Conservation (phyloP, 345 rosid species). For the Gossypium stocksii region DNA sequence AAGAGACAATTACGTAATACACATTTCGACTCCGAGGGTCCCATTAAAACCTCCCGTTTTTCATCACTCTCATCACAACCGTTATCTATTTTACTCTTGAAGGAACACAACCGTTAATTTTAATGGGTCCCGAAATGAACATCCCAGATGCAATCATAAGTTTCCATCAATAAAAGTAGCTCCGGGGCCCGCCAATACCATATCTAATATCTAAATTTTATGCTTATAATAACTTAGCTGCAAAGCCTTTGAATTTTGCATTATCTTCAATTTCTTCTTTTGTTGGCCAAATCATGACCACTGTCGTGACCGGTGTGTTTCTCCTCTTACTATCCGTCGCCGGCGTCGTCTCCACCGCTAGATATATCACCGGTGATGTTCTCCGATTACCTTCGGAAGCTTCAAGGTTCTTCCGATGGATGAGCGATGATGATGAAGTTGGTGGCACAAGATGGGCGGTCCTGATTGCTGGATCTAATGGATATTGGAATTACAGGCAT, state of each 20-base stretch:
- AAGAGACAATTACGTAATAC: background rate
- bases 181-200: background rate
- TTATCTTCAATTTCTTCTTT: background rate
- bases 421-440: constrained; percentile 31
- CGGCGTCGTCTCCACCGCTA: constrained; percentile 30
- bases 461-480: constrained; percentile 88
- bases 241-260: background rate
- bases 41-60: background rate
- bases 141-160: background rate
- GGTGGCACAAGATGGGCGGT: constrained; percentile 92
- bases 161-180: background rate
- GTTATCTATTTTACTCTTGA: background rate
- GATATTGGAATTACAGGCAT: constrained; percentile 95
- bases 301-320: constrained; percentile 22
- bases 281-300: constrained; percentile 23
- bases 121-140: background rate
- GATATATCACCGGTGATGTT: constrained; percentile 33
- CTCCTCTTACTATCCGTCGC: constrained; percentile 34
- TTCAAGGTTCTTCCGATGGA: constrained; percentile 48
- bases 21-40: background rate
- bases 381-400: constrained; percentile 71
- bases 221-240: background rate
- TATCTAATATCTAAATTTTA: background rate
- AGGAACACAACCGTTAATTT: background rate
- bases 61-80: background rate